A percentile compares a stretch with the other conserved stretches of the same genome.
Evolutionary conservation across 495 filamentous ascomycete genomes (phyloP).

Genomic region (Neurospora africana): DNA sequence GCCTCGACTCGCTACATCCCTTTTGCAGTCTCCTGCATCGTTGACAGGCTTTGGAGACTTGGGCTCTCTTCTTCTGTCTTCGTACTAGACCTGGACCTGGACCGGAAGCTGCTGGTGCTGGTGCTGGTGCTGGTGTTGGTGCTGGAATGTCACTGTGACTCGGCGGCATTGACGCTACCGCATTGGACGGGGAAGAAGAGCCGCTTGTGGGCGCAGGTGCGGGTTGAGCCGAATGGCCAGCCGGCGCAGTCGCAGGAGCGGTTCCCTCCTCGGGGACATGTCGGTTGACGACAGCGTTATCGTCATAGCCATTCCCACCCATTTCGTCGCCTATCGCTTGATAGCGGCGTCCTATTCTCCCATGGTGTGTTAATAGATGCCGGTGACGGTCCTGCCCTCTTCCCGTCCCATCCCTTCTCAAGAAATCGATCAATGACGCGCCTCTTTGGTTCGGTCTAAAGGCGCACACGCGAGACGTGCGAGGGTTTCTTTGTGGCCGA

Average conservation of each 20-base stretch:
- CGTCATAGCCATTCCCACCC: not conserved
- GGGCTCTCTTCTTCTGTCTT: slow-evolving; percentile 4
- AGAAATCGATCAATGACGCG: not conserved
- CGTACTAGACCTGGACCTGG: not conserved
- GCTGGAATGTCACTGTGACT: not conserved
- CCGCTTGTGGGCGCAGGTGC: not conserved
- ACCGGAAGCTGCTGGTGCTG: not conserved
- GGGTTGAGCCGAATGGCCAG: not conserved
- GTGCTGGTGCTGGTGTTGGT: not conserved
- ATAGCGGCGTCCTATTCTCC: not conserved
- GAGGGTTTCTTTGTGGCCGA: not conserved
- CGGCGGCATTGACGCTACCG: not conserved
- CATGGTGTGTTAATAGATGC: not conserved
- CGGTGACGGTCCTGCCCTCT: not conserved
- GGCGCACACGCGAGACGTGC: not conserved
- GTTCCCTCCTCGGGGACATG: not conserved
- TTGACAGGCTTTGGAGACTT: slow-evolving; percentile 22
- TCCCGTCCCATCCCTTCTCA: not conserved
- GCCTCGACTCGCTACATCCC: slow-evolving; percentile 21
- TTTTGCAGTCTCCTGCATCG: slow-evolving; percentile 22
- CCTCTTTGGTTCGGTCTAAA: not conserved
- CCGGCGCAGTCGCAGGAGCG: not conserved
- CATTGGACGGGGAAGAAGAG: not conserved
- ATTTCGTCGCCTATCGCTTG: not conserved
- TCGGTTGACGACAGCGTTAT: not conserved